Conservation (phyloP, 108 stramenopile species). For the Hondaea fermentalgiana region DNA sequence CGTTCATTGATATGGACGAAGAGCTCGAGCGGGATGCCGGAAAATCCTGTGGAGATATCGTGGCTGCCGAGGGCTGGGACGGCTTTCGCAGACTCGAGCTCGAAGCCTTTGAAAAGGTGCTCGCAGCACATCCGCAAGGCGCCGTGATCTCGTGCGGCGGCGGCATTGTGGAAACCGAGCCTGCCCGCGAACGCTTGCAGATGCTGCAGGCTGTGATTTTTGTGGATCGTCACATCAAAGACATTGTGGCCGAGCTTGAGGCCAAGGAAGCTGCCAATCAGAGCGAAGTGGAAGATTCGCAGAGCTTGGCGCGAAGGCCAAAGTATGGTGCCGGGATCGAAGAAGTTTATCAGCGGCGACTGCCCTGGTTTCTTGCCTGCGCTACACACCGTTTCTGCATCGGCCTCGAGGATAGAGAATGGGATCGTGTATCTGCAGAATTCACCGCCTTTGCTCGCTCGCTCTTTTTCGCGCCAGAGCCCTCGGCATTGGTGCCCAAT, state of each 20-base stretch:
- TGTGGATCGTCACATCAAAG: background rate
- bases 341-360: background rate
- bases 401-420: background rate
- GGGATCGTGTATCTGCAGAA: background rate
- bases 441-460: background rate
- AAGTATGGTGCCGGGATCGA: background rate
- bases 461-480: background rate
- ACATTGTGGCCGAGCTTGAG: background rate
- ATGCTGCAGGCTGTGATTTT: background rate
- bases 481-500: background rate
- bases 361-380: background rate
- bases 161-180: conserved; percentile 17
- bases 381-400: background rate
- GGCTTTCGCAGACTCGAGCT: background rate
- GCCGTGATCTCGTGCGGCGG: conserved; percentile 25
- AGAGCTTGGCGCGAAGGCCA: background rate
- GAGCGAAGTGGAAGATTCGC: background rate
- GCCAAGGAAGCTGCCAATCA: background rate
- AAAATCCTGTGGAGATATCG: background rate
- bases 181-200: background rate
- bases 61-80: background rate
- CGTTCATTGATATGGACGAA: background rate
- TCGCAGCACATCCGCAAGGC: background rate
- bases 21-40: background rate
- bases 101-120: background rate